Base-by-base conservation (phyloP, 371 early-diverging fungal genomes). In the Saksenaea oblongispora region DNA sequence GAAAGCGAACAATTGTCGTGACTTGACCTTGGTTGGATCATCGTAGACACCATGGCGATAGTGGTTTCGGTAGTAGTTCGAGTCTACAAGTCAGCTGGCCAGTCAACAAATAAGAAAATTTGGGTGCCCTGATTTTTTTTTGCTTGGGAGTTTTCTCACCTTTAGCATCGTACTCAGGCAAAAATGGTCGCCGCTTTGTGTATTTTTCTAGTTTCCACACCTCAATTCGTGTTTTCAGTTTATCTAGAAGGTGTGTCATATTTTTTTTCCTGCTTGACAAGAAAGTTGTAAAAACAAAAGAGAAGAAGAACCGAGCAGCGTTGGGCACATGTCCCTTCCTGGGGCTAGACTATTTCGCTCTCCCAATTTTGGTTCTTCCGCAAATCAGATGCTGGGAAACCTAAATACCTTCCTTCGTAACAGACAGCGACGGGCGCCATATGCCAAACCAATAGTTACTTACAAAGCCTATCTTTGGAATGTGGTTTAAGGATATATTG, bases 11-110 rank as follows among this genome's bases (percentile, higher is more conserved):
- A 10, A 10, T 22, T 22, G 51, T 22, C 51, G 17, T 2, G 51
- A 17, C 22, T 47, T 47, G 51, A 17, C 24, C 10, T 22, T 47
- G 10, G 51, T 11, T 26, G 51, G 74, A 68, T 79, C 65, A 28
- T 84, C 69, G 64, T 86, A 86, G 13, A 86, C 84, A n/a, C 86
- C 86, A 62, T 86, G 82, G 63, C 84, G 82, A 65, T 86, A 86
- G 60, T 82, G 66, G 18, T 81, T 74, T 37, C 79, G 75, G 61
- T 86, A 86, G 56, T 80, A 86, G 27, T 84, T 83, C 39, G 74
- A 69, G 67, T 86, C 85, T 71, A 42, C 42, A 17, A 8, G 17
- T 14, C 31, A 44, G 26, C 34, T 37, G 54, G 35, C 34, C 13
- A 15, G 11, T n/a, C 34, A 44, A 15, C 26, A 51, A 54, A 42